Percentiles rank a stretch among this genome's conserved stretches.
phyloP scores from a whole-genome alignment of 805 yeast genomes.

The Kodamaea restingae region DNA sequence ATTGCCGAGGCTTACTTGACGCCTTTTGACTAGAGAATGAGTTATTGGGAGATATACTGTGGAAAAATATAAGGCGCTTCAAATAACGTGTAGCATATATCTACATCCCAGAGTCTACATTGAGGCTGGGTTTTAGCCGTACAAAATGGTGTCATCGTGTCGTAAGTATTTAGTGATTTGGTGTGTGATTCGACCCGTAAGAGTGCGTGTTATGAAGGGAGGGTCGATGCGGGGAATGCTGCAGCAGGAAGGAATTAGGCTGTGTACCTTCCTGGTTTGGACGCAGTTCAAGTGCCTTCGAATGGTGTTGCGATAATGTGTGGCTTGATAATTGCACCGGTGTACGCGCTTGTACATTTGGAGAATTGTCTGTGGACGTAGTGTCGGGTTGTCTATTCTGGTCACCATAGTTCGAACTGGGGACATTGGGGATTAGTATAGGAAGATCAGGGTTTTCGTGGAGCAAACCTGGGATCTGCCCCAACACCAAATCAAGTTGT shows the following conservation, averaged over 20 bases:
- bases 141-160: too few species aligned
- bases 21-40: conserved; percentile 65
- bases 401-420: conserved; percentile 4
- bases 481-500: conserved; percentile 65
- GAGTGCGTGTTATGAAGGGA: conserved; percentile 3
- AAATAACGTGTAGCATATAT: too few species aligned
- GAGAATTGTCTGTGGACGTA: not conserved
- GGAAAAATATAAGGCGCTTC: too few species aligned
- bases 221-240: conserved; percentile 5
- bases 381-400: not conserved
- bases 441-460: conserved; percentile 37
- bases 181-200: conserved; percentile 1
- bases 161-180: conserved; percentile 3
- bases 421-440: conserved; percentile 30
- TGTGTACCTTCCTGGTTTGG: conserved; percentile 1
- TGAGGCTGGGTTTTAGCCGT: too few species aligned
- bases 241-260: conserved; percentile 3
- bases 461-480: conserved; percentile 70
- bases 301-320: not conserved
- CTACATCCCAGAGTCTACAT: too few species aligned
- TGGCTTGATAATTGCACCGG: conserved; percentile 1
- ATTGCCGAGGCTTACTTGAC: conserved; percentile 94
- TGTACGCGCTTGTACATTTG: not conserved
- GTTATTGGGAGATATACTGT: not conserved
- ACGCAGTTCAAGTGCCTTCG: not conserved